Conservation (phyloP, 2,329 filamentous ascomycete genomes). For the Pezicula carpinea region DNA sequence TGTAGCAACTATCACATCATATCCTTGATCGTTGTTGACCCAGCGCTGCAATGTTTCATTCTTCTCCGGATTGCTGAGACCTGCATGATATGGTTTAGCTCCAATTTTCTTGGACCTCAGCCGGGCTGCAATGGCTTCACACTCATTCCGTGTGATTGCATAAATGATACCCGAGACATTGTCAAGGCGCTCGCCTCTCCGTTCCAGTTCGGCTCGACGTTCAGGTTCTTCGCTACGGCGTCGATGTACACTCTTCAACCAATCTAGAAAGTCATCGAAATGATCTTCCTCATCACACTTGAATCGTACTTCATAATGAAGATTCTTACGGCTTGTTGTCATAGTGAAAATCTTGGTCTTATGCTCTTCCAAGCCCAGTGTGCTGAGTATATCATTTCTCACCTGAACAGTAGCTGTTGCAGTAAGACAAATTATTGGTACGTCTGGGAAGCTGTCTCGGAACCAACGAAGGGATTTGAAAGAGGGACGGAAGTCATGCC, state of each 20-base stretch:
- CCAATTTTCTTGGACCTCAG: constrained; percentile 66
- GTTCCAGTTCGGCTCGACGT: constrained; percentile 54
- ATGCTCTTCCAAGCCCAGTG: constrained; percentile 61
- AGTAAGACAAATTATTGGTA: constrained; percentile 89
- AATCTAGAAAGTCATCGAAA: constrained; percentile 68
- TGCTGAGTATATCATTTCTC: constrained; percentile 74
- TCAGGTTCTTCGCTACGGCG: constrained; percentile 56
- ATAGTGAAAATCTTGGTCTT: constrained; percentile 74
- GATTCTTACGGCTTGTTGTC: constrained; percentile 76
- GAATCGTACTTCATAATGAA: constrained; percentile 88
- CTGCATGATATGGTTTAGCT: constrained; percentile 68
- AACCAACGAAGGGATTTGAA: constrained; percentile 89
- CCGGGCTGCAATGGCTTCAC: constrained; percentile 62
- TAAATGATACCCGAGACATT: constrained; percentile 77
- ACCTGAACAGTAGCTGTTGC: constrained; percentile 83
- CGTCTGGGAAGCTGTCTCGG: constrained; percentile 71
- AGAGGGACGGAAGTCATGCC: constrained; percentile 91
- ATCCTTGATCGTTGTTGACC: constrained; percentile 69
- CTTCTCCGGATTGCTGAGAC: constrained; percentile 62
- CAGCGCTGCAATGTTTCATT: constrained; percentile 67
- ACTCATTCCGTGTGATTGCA: constrained; percentile 69
- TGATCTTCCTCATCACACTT: constrained; percentile 70
- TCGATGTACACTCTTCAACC: constrained; percentile 69
- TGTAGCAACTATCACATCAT: constrained; percentile 90
- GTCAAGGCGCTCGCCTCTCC: constrained; percentile 49